Conservation (phyloP, 345 rosid genomes). For the Corchorus olitorius region DNA sequence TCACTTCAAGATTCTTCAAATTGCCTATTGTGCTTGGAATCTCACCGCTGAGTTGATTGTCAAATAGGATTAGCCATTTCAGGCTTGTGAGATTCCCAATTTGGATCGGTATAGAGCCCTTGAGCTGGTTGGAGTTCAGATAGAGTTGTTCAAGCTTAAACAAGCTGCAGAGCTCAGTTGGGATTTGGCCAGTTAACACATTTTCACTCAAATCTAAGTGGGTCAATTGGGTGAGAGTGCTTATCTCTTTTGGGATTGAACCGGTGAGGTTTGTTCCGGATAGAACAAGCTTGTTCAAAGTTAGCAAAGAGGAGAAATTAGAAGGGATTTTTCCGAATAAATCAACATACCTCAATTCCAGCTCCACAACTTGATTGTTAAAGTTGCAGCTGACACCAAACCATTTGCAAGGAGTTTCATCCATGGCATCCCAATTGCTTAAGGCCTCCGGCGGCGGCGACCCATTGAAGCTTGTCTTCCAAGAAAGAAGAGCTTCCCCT, state of each 20-base stretch:
- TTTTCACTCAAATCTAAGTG: constrained; percentile 72
- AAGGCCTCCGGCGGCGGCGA: constrained; percentile 34
- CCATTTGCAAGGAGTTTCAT: constrained; percentile 61
- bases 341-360: constrained; percentile 51
- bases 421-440: constrained; percentile 37
- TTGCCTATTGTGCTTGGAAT: constrained; percentile 65
- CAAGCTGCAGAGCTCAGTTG: constrained; percentile 61
- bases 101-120: constrained; percentile 59
- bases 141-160: constrained; percentile 50
- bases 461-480: constrained; percentile 50
- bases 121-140: constrained; percentile 63
- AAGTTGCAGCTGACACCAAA: constrained; percentile 48
- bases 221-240: constrained; percentile 34
- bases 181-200: constrained; percentile 66
- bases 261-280: constrained; percentile 74
- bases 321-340: constrained; percentile 50
- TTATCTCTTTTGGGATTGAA: constrained; percentile 54
- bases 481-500: constrained; percentile 61
- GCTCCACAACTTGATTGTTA: constrained; percentile 36
- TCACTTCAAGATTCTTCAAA: constrained; percentile 49
- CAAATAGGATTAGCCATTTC: constrained; percentile 54
- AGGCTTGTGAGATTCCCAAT: constrained; percentile 64
- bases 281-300: constrained; percentile 50
- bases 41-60: constrained; percentile 68
- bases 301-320: constrained; percentile 43